Evolutionary conservation across 1,284 basidiomycete species (phyloP).

Genomic region (Volvariella surrecta): DNA sequence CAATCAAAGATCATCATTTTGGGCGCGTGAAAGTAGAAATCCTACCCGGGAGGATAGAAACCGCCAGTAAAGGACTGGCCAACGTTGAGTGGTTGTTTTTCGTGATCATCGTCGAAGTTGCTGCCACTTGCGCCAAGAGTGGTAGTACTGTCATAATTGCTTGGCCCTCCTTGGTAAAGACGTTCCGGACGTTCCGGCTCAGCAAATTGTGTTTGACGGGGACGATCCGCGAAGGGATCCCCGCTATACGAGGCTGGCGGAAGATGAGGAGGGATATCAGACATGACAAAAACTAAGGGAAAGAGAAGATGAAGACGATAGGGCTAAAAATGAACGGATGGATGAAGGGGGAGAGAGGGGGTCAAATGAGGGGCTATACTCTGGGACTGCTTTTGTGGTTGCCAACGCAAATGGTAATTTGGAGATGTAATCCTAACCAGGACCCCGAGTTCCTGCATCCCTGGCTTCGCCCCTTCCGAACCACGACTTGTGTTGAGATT

Average conservation of each 20-base stretch:
- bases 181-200: constrained; percentile 45
- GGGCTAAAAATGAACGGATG: constrained; percentile 11
- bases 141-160: constrained; percentile 41
- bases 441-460: too few relatives aligned
- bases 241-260: constrained; percentile 22
- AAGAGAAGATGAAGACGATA: constrained; percentile 38
- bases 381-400: constrained; percentile 4
- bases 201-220: constrained; percentile 49
- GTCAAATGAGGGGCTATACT: constrained; percentile 2
- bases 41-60: constrained; percentile 68
- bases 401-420: neutral
- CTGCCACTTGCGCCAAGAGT: constrained; percentile 35
- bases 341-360: constrained; percentile 8
- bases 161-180: constrained; percentile 1
- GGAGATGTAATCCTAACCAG: neutral
- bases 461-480: too few relatives aligned
- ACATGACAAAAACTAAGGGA: constrained; percentile 29
- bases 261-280: constrained; percentile 7
- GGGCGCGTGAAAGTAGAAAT: constrained; percentile 7
- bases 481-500: too few relatives aligned
- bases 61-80: constrained; percentile 45
- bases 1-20: constrained; percentile 2
- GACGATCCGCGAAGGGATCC: constrained; percentile 68
- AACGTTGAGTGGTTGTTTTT: constrained; percentile 64
- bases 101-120: constrained; percentile 60